Base-by-base conservation (phyloP, 306 rosid genomes). In the Senna tora region DNA sequence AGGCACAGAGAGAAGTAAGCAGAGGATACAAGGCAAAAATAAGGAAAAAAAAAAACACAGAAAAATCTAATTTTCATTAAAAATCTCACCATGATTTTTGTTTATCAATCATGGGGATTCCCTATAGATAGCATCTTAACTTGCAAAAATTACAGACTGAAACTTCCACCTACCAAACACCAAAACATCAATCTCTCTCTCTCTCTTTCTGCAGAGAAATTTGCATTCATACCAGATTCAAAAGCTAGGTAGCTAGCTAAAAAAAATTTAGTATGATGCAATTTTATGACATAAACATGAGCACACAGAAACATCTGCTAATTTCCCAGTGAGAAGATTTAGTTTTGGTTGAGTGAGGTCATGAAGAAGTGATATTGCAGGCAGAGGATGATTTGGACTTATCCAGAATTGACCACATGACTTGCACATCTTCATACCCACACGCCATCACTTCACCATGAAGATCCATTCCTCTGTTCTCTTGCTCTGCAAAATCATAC, bases 371-470 rank as follows among this genome's bases (percentile, higher is more conserved):
- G 53, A 90, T 54, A 73, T 83, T 82, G 81, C 87, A 87, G 60
- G 77, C 7, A 15, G 73, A 69, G 65, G 93, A 71, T 56, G 93
- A 71, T 56, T 93, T 93, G 65, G 98, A 79, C 92, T 89, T 93
- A 77, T 93, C 98, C 39, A 93, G 85, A 15, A 93, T 93, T 2
- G 96, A 90, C 98, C 98, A 93, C 98, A 93, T 93, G 1, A 93
- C 98, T 65, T 90, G 97, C 66, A 93, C 97, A 77, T 93, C 98
- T 83, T 93, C 97, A 50, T 93, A 93, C 1, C 86, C 90, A 34
- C 98, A 93, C 6, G 98, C 97, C 98, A 93, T 88, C 52, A 93
- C 98, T 79, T 93, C 98, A 7, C 97, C 96, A 0, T 90, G 98
- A 14, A 90, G 93, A 84, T 88, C 92, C 85, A 68, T 83, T 10